phyloP scores from a whole-genome alignment of 345 rosid genomes.

The Aethionema arabicum region DNA sequence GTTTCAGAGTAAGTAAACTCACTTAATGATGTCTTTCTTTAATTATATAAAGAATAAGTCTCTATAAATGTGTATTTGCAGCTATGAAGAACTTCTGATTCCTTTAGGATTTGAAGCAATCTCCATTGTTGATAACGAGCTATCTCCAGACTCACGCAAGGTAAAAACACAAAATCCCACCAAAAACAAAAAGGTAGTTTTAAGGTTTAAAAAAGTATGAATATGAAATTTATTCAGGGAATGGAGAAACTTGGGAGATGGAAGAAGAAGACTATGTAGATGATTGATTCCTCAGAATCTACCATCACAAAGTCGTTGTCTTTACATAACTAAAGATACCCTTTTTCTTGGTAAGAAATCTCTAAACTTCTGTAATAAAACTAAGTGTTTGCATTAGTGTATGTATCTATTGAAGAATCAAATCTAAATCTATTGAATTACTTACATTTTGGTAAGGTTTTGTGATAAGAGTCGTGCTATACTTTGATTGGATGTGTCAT shows the following conservation, averaged over 20 bases:
- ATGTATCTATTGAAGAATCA: too few species aligned
- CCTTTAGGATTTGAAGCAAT: slow-evolving; percentile 31
- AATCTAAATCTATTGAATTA: too few species aligned
- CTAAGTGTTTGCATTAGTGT: too few species aligned
- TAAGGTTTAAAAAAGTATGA: background rate
- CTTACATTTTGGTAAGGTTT: too few species aligned
- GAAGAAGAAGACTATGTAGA: slow-evolving; percentile 42
- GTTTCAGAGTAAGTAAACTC: slow-evolving; percentile 43
- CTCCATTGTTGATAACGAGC: slow-evolving; percentile 29
- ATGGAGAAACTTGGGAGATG: slow-evolving; percentile 80
- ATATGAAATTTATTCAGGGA: slow-evolving; percentile 42
- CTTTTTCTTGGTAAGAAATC: too few species aligned
- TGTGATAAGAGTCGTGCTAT: too few species aligned
- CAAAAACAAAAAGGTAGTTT: background rate
- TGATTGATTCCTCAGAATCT: background rate
- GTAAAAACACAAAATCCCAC: slow-evolving; percentile 30
- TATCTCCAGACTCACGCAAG: slow-evolving; percentile 50
- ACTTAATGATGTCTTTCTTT: background rate
- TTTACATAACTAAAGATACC: background rate
- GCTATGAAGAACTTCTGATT: slow-evolving; percentile 28
- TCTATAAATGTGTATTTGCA: slow-evolving; percentile 7
- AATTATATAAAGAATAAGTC: background rate
- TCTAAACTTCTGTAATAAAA: too few species aligned
- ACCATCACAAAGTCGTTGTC: slow-evolving; percentile 1
- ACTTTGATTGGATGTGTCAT: too few species aligned